phyloP scores from a whole-genome alignment of 192 early-diverging fungal species.

The Backusella luteola region DNA sequence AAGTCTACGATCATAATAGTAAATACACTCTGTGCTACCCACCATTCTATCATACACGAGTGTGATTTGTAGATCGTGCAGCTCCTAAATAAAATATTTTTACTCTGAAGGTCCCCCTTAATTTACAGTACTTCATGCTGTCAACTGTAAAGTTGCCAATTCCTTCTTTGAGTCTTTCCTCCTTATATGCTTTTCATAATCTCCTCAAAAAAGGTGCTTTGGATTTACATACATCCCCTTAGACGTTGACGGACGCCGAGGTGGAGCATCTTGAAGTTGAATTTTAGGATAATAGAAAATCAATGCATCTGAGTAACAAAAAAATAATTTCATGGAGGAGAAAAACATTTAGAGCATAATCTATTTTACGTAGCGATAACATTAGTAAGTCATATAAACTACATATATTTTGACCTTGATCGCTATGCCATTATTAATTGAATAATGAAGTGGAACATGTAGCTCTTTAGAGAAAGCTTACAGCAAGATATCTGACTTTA shows the following conservation, averaged over 20 bases:
- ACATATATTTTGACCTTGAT: too few relatives aligned
- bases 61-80: conserved; percentile 8
- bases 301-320: background rate
- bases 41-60: background rate
- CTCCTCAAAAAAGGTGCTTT: background rate
- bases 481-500: background rate
- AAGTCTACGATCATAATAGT: background rate
- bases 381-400: too few relatives aligned
- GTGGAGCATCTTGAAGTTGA: background rate
- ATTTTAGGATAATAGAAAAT: background rate
- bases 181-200: background rate
- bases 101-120: background rate
- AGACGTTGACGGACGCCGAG: background rate
- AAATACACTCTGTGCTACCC: background rate
- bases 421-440: too few relatives aligned
- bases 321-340: background rate
- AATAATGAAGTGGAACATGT: too few relatives aligned
- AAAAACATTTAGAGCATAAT: background rate
- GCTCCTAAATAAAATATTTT: conserved; percentile 11
- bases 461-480: too few relatives aligned
- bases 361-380: background rate
- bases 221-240: background rate
- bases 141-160: conserved; percentile 5
- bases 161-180: background rate
- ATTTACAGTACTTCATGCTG: conserved; percentile 6